Conservation (phyloP, 805 yeast species). For the Metschnikowia bowlesiae region DNA sequence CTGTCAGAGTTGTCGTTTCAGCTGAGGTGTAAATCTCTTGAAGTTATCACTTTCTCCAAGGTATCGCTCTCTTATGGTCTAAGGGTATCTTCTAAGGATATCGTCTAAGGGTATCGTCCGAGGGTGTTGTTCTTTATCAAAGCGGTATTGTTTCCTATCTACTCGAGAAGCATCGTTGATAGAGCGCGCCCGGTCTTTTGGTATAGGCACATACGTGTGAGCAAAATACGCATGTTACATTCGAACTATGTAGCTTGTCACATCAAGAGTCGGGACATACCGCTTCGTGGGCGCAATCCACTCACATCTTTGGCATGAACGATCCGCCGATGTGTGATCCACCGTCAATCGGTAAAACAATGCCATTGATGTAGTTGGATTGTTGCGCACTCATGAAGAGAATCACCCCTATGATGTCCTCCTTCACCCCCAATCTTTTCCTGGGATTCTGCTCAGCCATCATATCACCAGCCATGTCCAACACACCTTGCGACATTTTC, state of each 20-base stretch:
- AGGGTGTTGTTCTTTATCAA: not conserved
- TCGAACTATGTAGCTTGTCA: not conserved
- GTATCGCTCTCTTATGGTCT: no score
- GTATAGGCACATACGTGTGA: not conserved
- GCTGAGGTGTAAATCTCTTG: no score
- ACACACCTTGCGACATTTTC: slow-evolving; percentile 66
- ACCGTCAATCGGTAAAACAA: slow-evolving; percentile 67
- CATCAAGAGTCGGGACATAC: not conserved
- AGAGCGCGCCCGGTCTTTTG: not conserved
- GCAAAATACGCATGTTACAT: not conserved
- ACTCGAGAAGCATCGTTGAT: no score
- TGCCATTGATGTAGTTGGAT: slow-evolving; percentile 61
- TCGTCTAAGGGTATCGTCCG: no score
- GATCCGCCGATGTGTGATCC: slow-evolving; percentile 44
- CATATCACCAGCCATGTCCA: slow-evolving; percentile 46
- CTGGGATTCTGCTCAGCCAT: slow-evolving; percentile 54
- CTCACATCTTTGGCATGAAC: slow-evolving; percentile 14
- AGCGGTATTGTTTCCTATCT: not conserved
- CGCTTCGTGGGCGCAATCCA: not conserved
- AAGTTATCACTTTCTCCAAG: no score
- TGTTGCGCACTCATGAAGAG: slow-evolving; percentile 53
- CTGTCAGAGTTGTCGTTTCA: no score
- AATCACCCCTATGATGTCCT: slow-evolving; percentile 53
- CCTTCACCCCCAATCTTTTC: slow-evolving; percentile 55
- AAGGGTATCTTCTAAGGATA: no score